phyloP scores from a whole-genome alignment of 164 flowering plant genomes.

The Aristolochia contorta region DNA sequence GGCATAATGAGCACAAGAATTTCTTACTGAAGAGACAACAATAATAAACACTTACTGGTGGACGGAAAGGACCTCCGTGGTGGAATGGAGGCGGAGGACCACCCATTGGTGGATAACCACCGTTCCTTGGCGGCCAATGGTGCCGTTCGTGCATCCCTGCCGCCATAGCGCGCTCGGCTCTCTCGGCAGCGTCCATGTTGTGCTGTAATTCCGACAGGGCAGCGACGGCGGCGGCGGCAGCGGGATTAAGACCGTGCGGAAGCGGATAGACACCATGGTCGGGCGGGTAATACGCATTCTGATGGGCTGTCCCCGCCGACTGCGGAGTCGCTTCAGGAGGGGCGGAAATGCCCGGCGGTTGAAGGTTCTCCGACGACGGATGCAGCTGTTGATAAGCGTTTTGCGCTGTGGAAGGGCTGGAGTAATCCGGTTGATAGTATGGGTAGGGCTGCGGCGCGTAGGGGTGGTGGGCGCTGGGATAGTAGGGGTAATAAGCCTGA shows the following conservation, averaged over 20 bases:
- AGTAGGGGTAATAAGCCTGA: slow-evolving; percentile 6
- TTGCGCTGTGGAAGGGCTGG: background rate
- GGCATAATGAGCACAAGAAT: background rate
- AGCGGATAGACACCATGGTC: slow-evolving; percentile 7
- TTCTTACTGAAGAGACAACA: background rate
- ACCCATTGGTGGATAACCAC: background rate
- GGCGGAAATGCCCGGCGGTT: slow-evolving; percentile 14
- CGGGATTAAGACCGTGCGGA: slow-evolving; percentile 25
- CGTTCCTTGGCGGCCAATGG: background rate
- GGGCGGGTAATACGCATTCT: slow-evolving; percentile 8
- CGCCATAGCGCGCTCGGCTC: slow-evolving; percentile 24
- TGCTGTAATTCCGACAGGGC: slow-evolving; percentile 35
- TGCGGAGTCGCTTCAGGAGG: slow-evolving; percentile 8
- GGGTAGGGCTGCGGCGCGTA: slow-evolving; percentile 19
- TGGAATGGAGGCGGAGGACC: background rate
- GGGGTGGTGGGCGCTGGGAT: slow-evolving; percentile 5
- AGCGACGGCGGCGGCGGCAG: slow-evolving; percentile 35
- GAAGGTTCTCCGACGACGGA: slow-evolving; percentile 17
- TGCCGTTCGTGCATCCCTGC: slow-evolving; percentile 1
- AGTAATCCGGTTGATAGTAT: slow-evolving; percentile 18
- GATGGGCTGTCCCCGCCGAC: background rate
- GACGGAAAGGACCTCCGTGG: background rate
- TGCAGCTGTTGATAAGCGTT: slow-evolving; percentile 10
- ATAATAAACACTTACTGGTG: background rate
- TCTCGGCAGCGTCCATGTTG: slow-evolving; percentile 29